Evolutionary conservation across 2,329 filamentous ascomycete genomes (phyloP).

Genomic region (Cadophora sp.): DNA sequence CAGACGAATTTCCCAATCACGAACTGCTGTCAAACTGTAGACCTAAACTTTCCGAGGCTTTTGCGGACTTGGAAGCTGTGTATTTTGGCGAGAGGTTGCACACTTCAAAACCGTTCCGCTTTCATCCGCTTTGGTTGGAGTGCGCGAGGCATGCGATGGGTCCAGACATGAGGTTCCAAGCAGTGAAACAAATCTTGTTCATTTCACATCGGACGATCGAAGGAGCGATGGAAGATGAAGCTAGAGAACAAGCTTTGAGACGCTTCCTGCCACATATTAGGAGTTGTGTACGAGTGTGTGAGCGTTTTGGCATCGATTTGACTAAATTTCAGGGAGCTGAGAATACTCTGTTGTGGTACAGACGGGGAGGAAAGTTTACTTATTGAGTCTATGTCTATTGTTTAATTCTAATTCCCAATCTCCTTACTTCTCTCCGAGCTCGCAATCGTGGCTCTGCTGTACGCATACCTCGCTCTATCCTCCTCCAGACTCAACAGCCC

Average conservation of each 20-base stretch:
- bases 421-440: conserved; percentile 57
- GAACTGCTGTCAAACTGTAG: not conserved
- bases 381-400: not conserved
- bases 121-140: conserved; percentile 6
- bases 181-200: not conserved
- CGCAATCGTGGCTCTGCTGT: conserved; percentile 72
- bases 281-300: conserved; percentile 4
- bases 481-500: conserved; percentile 79
- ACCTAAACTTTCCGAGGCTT: not conserved
- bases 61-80: conserved; percentile 3
- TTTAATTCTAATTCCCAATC: conserved; percentile 30
- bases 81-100: conserved; percentile 6
- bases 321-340: not conserved
- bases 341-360: not conserved
- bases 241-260: not conserved
- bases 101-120: conserved; percentile 5
- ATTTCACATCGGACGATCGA: conserved; percentile 10
- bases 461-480: conserved; percentile 69
- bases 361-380: not conserved
- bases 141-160: conserved; percentile 7
- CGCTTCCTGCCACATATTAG: conserved; percentile 4
- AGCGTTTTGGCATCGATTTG: not conserved
- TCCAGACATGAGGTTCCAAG: not conserved
- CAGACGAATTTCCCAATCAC: not conserved
- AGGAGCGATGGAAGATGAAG: not conserved